Evolutionary conservation across 495 filamentous ascomycete species (phyloP).

Genomic region (Barbatosphaeria neglecta): DNA sequence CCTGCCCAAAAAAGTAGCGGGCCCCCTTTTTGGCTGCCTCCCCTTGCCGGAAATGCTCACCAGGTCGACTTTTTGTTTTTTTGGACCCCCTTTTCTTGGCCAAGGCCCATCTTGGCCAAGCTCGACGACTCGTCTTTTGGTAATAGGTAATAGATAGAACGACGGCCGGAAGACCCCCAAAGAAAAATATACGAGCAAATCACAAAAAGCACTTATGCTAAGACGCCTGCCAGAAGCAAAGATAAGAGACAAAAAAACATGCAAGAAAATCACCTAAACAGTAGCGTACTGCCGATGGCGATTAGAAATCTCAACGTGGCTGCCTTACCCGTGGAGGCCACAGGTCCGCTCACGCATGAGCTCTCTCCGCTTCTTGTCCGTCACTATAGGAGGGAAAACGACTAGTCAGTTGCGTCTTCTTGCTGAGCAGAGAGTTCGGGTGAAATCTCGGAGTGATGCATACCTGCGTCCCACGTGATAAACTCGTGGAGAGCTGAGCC

Average conservation of each 20-base stretch:
- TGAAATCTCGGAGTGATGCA: constrained; percentile 10
- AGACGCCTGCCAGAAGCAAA: background rate
- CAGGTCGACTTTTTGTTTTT: no score
- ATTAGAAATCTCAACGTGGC: no score
- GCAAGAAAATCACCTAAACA: background rate
- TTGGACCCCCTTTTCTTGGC: no score
- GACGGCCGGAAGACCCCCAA: background rate
- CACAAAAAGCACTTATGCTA: background rate
- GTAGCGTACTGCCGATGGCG: background rate
- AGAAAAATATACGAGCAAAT: background rate
- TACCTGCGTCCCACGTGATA: constrained; percentile 78
- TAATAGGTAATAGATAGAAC: no score
- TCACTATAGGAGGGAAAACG: constrained; percentile 35
- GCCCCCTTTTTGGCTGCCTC: no score
- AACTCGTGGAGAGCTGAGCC: constrained; percentile 88
- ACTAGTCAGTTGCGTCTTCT: constrained; percentile 15
- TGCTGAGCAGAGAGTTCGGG: constrained; percentile 1
- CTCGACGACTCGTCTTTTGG: no score
- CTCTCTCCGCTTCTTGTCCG: constrained; percentile 61
- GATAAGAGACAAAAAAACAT: background rate
- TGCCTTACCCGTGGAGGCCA: constrained; percentile 32
- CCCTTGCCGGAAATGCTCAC: no score
- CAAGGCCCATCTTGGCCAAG: no score
- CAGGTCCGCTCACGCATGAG: constrained; percentile 59
- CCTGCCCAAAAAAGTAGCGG: no score